A percentile compares a stretch with the other conserved stretches of the same genome.
Conservation (phyloP, 2,329 filamentous ascomycete species). For the Gyromitra esculenta region DNA sequence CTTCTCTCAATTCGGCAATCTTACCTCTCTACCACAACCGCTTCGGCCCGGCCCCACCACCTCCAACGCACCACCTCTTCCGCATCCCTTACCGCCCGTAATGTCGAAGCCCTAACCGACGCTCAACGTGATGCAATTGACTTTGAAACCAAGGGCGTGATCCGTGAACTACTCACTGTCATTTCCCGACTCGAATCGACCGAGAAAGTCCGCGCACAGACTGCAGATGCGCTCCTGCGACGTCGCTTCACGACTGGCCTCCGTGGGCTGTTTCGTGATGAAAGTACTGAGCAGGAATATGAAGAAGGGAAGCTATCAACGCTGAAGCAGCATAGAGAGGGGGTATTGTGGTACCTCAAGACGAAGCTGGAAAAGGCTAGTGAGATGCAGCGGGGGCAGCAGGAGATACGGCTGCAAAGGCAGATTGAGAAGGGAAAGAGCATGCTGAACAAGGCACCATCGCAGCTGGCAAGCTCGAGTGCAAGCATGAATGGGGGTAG, state of each 20-base stretch:
- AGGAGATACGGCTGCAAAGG: slow-evolving; percentile 84
- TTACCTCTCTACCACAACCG: slow-evolving; percentile 86
- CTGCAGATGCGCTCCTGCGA: slow-evolving; percentile 74
- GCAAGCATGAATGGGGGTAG: slow-evolving; percentile 53
- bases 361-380: slow-evolving; percentile 79
- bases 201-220: slow-evolving; percentile 81
- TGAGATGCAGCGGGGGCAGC: slow-evolving; percentile 85
- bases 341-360: slow-evolving; percentile 83
- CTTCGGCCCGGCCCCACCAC: slow-evolving; percentile 65
- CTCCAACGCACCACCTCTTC: slow-evolving; percentile 57
- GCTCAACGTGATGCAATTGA: slow-evolving; percentile 86
- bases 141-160: slow-evolving; percentile 82
- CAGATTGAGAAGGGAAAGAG: slow-evolving; percentile 91
- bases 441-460: slow-evolving; percentile 74
- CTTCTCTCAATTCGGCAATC: slow-evolving; percentile 84
- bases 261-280: slow-evolving; percentile 68
- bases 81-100: slow-evolving; percentile 63
- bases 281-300: slow-evolving; percentile 70
- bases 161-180: slow-evolving; percentile 83
- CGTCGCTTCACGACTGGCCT: slow-evolving; percentile 75
- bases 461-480: slow-evolving; percentile 33
- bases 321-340: slow-evolving; percentile 77
- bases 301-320: slow-evolving; percentile 77
- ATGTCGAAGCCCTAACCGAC: slow-evolving; percentile 74
- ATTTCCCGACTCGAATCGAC: slow-evolving; percentile 83